These are phyloP conservation scores for Helminthosporium solani DNA, from an alignment of 2,329 filamentous ascomycete species.

Conservation along the genomic window DNA sequence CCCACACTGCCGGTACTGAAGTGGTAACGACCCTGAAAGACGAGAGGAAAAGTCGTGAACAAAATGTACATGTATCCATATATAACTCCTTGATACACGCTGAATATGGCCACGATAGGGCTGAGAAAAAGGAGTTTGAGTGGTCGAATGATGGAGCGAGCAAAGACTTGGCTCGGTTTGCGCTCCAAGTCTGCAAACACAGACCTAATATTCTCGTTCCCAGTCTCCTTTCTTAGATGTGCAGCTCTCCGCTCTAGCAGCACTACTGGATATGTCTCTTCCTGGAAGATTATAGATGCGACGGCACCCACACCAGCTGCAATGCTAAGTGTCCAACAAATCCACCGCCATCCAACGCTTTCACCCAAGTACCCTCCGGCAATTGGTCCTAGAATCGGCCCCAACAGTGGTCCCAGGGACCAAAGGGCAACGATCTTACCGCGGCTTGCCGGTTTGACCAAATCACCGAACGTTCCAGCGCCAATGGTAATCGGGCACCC, in stretches of 20 bases:
- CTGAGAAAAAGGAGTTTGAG: conserved; percentile 57
- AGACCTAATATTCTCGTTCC: conserved; percentile 34
- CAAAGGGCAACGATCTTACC: conserved; percentile 25
- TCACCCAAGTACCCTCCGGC: conserved; percentile 17
- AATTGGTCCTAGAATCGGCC: conserved; percentile 20
- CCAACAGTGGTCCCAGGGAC: conserved; percentile 13
- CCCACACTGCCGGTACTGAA: conserved; percentile 19
- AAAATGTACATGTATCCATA: conserved; percentile 42
- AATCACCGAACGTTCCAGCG: conserved; percentile 25
- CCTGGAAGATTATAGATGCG: conserved; percentile 27
- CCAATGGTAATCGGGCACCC: conserved; percentile 18
- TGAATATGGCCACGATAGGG: conserved; percentile 51
- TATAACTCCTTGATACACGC: conserved; percentile 43
- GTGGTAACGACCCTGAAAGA: conserved; percentile 23
- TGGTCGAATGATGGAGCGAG: conserved; percentile 49
- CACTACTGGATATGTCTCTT: conserved; percentile 28
- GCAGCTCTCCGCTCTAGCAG: conserved; percentile 38
- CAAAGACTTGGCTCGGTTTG: conserved; percentile 39
- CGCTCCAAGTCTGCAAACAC: conserved; percentile 33
- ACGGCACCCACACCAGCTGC: conserved; percentile 32
- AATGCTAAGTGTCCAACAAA: conserved; percentile 43
- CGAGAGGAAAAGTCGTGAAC: conserved; percentile 25
- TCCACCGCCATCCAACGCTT: conserved; percentile 19
- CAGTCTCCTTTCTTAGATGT: conserved; percentile 27
- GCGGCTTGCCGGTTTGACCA: conserved; percentile 19